phyloP scores from a whole-genome alignment of 2,329 filamentous ascomycete species.

The Fusarium sp. region DNA sequence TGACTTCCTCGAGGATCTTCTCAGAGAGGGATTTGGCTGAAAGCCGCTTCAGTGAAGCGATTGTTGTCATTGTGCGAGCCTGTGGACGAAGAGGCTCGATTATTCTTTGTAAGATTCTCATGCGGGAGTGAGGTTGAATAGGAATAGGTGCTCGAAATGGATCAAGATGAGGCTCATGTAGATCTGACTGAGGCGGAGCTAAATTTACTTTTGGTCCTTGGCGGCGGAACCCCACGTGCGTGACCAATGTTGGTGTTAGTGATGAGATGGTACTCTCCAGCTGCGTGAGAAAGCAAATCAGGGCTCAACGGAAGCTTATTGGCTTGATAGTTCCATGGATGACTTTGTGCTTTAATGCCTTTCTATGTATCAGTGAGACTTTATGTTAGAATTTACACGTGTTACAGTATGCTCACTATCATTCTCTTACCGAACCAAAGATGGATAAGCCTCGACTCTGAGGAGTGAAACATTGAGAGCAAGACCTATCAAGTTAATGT shows the following conservation, averaged over 20 bases:
- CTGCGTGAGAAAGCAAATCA: not conserved
- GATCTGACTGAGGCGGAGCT: constrained; percentile 1
- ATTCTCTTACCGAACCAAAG: not conserved
- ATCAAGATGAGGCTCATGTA: constrained; percentile 9
- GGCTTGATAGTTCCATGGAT: too few relatives aligned
- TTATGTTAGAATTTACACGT: too few relatives aligned
- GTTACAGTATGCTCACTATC: not conserved
- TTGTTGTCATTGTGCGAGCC: constrained; percentile 58
- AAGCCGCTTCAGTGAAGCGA: constrained; percentile 73
- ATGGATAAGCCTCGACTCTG: not conserved
- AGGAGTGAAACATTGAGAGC: accelerated
- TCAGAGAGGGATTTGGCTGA: constrained; percentile 74
- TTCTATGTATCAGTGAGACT: not conserved
- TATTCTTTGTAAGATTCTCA: constrained; percentile 16
- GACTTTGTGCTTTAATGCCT: not conserved
- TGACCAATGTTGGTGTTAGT: not conserved
- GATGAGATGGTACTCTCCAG: not conserved
- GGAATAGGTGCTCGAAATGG: not conserved
- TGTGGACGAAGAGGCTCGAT: constrained; percentile 7
- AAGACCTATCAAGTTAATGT: not conserved
- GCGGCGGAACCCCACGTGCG: not conserved
- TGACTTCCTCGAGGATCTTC: constrained; percentile 64
- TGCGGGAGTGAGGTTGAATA: constrained; percentile 8
- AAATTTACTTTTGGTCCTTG: not conserved
- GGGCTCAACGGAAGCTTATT: not conserved